Base-by-base conservation (phyloP, 768 basidiomycete species). In the Rhodotorula taiwanensis region DNA sequence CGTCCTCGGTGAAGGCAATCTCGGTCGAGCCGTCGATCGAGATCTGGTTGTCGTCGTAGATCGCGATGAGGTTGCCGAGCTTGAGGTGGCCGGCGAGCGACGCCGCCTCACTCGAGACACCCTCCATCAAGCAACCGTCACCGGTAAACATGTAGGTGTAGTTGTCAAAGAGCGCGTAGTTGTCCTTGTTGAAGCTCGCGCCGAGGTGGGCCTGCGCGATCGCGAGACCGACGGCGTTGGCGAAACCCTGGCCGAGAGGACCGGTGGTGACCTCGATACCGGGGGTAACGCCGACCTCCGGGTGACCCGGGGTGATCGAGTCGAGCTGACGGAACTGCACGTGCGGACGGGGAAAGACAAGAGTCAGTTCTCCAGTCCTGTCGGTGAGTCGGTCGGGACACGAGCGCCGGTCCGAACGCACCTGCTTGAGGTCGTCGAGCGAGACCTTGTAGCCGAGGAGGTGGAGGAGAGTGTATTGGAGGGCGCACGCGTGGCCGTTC, bases 21-120 rank as follows among this genome's bases (percentile, higher is more conserved):
- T 83, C 83, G 68, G 92, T 97, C 77, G 90, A 84, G 67, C 93
- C 93, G 75, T 97, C 93, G 72, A 97, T 95, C 67, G 93, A 89
- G 76, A 97, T 97, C 76, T 91, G 88, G 79, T 97, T 95, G 78
- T 95, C 91, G 74, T 97, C 93, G 77, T 93, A 95, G 74, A 95
- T 80, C 61, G 87, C 88, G 73, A 97, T 86, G 72, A 97, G 80
- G 78, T 93, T 95, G 59, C 89, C 91, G 45, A 97, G 83, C 75
- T 91, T 85, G 72, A 95, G 81, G 78, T 97, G 93, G 66, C 76
- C 93, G 64, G 90, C 92, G 67, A 95, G 82, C 72, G 87, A 89
- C 64, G 87, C 86, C 44, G 93, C 90, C 76, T 97, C 93, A 67
- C 83, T 82, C n/a, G 91, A 82, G 70, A 97, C 85, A 80, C 93